These are phyloP conservation scores for Leucocoprinus leucothites DNA, from an alignment of 768 basidiomycete genomes.

Conservation along the genomic window DNA sequence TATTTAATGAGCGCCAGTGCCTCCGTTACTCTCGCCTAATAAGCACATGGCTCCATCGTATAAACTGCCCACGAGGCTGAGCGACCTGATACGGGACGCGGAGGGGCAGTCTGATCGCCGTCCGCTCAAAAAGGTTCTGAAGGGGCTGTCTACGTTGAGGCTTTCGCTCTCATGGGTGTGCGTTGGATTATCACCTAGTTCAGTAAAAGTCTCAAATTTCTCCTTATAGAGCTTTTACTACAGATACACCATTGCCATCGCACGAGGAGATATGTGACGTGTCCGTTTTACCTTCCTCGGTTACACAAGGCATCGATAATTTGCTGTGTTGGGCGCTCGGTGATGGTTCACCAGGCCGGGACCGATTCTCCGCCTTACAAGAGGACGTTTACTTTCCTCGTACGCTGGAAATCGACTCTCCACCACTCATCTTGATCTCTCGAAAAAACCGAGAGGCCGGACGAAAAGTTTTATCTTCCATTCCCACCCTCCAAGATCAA, in stretches of 20 bases:
- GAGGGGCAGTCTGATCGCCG: constrained; percentile 13
- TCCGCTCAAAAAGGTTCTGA: constrained; percentile 48
- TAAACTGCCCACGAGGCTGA: constrained; percentile 26
- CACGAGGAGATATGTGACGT: constrained; percentile 8
- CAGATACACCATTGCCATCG: constrained; percentile 5
- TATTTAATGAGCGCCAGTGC: constrained; percentile 39
- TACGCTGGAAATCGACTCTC: neutral
- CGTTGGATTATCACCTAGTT: constrained; percentile 13
- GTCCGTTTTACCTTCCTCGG: neutral
- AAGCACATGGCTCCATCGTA: constrained; percentile 30
- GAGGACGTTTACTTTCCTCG: neutral
- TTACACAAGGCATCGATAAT: neutral
- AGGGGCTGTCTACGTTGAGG: constrained; percentile 55
- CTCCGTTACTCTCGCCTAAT: constrained; percentile 52
- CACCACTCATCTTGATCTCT: constrained; percentile 2
- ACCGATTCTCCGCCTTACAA: neutral
- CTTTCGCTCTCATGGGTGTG: constrained; percentile 71
- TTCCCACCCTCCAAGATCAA: neutral
- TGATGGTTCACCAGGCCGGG: neutral
- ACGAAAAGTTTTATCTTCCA: neutral
- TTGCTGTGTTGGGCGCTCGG: neutral
- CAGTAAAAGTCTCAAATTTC: neutral
- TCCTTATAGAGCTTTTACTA: constrained; percentile 5
- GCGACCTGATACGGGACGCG: neutral
- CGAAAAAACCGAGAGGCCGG: neutral